These are phyloP conservation scores for Durusdinium trenchii DNA, from an alignment of 73 alveolate genomes.

Conservation along the genomic window DNA sequence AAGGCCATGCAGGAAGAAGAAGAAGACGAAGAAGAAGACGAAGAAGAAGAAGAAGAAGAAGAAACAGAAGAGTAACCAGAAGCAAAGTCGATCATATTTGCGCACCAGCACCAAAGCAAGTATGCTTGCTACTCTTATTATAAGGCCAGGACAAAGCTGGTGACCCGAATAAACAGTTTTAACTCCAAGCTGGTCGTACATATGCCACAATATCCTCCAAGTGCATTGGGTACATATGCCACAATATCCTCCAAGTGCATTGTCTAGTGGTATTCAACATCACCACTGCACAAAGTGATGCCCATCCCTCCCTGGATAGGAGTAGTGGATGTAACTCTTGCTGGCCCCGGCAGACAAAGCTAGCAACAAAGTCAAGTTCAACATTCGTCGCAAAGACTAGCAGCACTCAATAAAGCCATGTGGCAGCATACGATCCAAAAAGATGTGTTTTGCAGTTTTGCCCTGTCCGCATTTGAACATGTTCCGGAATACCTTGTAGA, in stretches of 20 bases:
- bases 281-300: neutral
- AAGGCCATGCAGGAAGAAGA: neutral
- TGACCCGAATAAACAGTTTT: too few species aligned
- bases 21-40: neutral
- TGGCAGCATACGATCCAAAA: too few species aligned
- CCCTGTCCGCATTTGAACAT: too few species aligned
- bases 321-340: neutral
- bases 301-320: neutral
- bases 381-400: neutral
- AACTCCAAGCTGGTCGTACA: too few species aligned
- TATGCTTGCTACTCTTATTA: too few species aligned
- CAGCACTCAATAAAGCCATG: too few species aligned
- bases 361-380: neutral
- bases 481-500: too few species aligned
- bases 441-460: too few species aligned
- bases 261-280: neutral
- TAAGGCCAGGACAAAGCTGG: too few species aligned
- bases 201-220: neutral
- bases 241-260: neutral
- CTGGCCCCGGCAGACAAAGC: too few species aligned
- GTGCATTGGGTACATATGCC: neutral
- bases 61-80: neutral
- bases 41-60: neutral
- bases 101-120: neutral
- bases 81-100: neutral